A percentile compares a stretch with the other conserved stretches of the same genome.
Evolutionary conservation across 1,139 yeast genomes (phyloP).

Genomic region (Candida neerlandica): DNA sequence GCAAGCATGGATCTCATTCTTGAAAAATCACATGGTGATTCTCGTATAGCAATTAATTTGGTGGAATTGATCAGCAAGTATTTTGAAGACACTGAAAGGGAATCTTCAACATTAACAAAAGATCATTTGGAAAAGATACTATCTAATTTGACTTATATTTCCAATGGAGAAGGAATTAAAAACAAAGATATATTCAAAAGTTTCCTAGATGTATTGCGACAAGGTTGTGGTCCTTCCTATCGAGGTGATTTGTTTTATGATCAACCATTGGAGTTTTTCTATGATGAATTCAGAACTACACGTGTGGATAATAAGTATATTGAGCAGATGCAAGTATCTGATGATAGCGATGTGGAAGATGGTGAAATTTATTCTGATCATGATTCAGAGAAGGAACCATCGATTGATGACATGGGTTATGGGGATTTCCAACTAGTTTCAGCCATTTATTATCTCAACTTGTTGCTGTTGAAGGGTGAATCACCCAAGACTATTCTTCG

Average conservation of each 20-base stretch:
- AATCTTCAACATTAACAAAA: not conserved
- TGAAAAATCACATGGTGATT: slow-evolving; percentile 31
- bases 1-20: slow-evolving; percentile 17
- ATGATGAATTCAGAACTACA: slow-evolving; percentile 16
- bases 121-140: slow-evolving; percentile 2
- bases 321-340: slow-evolving; percentile 36
- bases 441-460: slow-evolving; percentile 15
- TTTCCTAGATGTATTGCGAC: slow-evolving; percentile 1
- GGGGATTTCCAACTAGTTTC: slow-evolving; percentile 4
- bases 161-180: not conserved
- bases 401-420: not conserved
- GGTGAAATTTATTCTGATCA: slow-evolving; percentile 21
- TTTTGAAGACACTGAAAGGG: slow-evolving; percentile 2
- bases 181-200: slow-evolving; percentile 2
- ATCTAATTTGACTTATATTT: not conserved
- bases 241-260: slow-evolving; percentile 5
- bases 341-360: slow-evolving; percentile 32
- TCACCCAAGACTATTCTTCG: slow-evolving; percentile 19
- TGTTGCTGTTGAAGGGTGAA: slow-evolving; percentile 30
- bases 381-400: slow-evolving; percentile 15
- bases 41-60: slow-evolving; percentile 34
- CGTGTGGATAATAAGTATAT: slow-evolving; percentile 15
- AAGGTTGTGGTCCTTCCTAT: not conserved
- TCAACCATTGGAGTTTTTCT: slow-evolving; percentile 8
- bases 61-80: slow-evolving; percentile 32